phyloP scores from a whole-genome alignment of 2,329 filamentous ascomycete species.

The Aspergillus fijiensis region DNA sequence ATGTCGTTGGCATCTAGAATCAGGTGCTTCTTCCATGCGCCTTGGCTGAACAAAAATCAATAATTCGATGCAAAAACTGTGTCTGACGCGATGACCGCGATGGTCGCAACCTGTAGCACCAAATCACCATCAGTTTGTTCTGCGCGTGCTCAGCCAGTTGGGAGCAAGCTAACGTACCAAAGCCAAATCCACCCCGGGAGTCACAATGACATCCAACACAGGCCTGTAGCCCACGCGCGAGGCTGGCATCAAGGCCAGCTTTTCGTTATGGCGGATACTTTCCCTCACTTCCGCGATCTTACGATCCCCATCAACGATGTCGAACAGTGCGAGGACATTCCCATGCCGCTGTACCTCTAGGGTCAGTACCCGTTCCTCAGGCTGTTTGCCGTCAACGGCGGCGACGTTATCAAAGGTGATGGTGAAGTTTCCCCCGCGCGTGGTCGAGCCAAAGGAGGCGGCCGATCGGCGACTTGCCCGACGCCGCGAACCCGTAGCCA shows the following conservation, averaged over 20 bases:
- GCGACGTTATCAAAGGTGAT: constrained; percentile 27
- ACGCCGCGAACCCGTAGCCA: constrained; percentile 12
- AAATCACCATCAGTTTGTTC: background rate
- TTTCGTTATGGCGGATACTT: constrained; percentile 21
- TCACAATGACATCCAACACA: constrained; percentile 26
- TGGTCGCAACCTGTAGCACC: constrained; percentile 15
- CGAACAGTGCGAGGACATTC: constrained; percentile 18
- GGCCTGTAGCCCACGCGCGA: constrained; percentile 23
- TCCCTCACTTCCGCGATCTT: constrained; percentile 21
- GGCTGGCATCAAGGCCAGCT: constrained; percentile 16
- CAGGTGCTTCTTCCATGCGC: background rate
- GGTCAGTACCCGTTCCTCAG: constrained; percentile 19
- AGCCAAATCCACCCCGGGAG: constrained; percentile 26
- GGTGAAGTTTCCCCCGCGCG: constrained; percentile 16
- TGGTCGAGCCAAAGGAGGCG: constrained; percentile 4
- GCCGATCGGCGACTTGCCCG: background rate
- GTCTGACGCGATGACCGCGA: constrained; percentile 24
- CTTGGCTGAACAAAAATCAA: background rate
- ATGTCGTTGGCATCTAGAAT: background rate
- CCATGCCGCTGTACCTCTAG: constrained; percentile 21
- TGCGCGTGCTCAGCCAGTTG: background rate
- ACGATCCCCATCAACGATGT: constrained; percentile 24
- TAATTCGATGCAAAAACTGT: constrained; percentile 21
- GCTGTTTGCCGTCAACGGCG: constrained; percentile 16
- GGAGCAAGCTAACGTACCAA: constrained; percentile 18